phyloP scores from a whole-genome alignment of 495 filamentous ascomycete species.

The Durotheca rogersii region DNA sequence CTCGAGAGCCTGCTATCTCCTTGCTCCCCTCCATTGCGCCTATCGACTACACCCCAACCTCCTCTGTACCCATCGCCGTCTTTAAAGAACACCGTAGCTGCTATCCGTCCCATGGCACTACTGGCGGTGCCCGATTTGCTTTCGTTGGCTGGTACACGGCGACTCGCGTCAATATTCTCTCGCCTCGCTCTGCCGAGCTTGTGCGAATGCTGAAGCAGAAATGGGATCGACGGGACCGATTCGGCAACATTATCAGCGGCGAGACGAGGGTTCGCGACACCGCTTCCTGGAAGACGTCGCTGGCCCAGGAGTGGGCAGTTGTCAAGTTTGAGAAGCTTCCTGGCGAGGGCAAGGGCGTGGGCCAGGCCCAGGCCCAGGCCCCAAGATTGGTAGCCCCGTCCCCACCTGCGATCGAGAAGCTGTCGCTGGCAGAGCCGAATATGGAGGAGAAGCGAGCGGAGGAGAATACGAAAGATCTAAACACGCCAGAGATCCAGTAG shows the following conservation, averaged over 20 bases:
- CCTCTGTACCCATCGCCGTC: slow-evolving; percentile 14
- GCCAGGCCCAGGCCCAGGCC: neutral
- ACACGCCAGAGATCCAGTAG: neutral
- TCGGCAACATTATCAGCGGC: slow-evolving; percentile 3
- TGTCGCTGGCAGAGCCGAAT: neutral
- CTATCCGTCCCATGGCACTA: neutral
- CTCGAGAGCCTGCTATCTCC: neutral
- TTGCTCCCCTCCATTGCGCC: slow-evolving; percentile 14
- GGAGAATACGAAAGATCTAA: neutral
- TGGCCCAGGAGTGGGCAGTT: slow-evolving; percentile 29
- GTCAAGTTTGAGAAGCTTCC: slow-evolving; percentile 24
- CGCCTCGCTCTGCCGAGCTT: slow-evolving; percentile 27
- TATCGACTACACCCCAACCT: slow-evolving; percentile 25
- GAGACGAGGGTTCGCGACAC: slow-evolving; percentile 2
- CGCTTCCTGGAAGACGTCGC: slow-evolving; percentile 9
- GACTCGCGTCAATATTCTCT: slow-evolving; percentile 24
- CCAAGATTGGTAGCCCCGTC: slow-evolving; percentile 4
- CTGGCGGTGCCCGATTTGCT: neutral
- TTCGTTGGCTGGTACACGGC: slow-evolving; percentile 33
- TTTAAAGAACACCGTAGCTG: slow-evolving; percentile 20
- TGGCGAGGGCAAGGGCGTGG: neutral
- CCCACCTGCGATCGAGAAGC: slow-evolving; percentile 15
- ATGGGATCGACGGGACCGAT: slow-evolving; percentile 24
- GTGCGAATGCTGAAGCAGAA: slow-evolving; percentile 30
- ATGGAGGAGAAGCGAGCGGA: neutral